These are phyloP conservation scores for Phoma sp. DNA, from an alignment of 2,329 filamentous ascomycete genomes.

Conservation along the genomic window DNA sequence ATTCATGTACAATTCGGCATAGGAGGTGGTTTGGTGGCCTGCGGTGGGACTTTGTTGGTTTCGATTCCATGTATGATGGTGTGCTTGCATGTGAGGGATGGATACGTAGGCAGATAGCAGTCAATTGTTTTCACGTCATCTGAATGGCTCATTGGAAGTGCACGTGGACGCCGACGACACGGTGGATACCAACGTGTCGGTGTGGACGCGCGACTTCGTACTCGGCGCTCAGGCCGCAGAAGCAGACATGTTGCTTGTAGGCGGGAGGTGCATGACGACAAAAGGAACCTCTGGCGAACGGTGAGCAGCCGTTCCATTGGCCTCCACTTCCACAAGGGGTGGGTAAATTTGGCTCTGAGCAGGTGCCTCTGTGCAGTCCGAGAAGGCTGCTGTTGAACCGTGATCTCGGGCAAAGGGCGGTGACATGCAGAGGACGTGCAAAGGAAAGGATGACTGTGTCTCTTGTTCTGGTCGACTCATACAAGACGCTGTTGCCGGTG, in stretches of 20 bases:
- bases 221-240: neutral
- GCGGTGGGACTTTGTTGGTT: neutral
- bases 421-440: slow-evolving; percentile 14
- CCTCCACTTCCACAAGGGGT: slow-evolving; percentile 5
- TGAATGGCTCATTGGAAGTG: neutral
- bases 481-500: slow-evolving; percentile 1
- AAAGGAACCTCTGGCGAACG: slow-evolving; percentile 3
- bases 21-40: slow-evolving; percentile 13
- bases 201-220: slow-evolving; percentile 2
- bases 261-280: neutral
- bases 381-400: neutral
- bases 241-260: slow-evolving; percentile 4
- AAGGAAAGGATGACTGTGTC: slow-evolving; percentile 8
- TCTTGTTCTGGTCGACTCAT: slow-evolving; percentile 12
- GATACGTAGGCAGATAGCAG: slow-evolving; percentile 11
- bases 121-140: slow-evolving; percentile 2
- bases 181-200: neutral
- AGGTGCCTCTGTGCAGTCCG: slow-evolving; percentile 8
- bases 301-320: slow-evolving; percentile 4
- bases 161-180: neutral
- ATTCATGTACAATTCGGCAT: slow-evolving; percentile 32
- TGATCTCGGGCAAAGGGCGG: slow-evolving; percentile 1
- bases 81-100: slow-evolving; percentile 15
- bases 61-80: slow-evolving; percentile 16
- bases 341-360: slow-evolving; percentile 3